Base-by-base conservation (phyloP, 192 early-diverging fungal species). In the Coemansia aciculifera region DNA sequence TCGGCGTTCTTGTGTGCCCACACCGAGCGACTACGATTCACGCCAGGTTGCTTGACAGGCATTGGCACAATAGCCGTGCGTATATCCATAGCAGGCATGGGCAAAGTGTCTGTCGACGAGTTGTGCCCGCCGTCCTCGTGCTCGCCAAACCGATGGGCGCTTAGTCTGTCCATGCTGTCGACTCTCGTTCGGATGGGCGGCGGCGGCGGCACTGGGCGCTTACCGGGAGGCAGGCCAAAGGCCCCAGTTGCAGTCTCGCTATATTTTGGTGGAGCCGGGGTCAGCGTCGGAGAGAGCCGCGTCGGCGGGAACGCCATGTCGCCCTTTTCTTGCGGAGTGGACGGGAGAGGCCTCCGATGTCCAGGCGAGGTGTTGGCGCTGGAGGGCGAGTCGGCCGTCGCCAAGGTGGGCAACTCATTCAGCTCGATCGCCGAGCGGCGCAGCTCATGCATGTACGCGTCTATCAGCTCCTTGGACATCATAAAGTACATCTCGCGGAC, bases 401-500 rank as follows among this genome's bases (percentile, higher is more conserved):
- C 3, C 6, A 37, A 2, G 0, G 32, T 12, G 13, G 54, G 8
- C 4, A 15, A 1, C 19, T 39, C 59, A 19, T 15, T 42, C 17
- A 40, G 34, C 11, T 68, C 57, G 2, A 17, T 31, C 0, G 69
- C 78, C 27, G 82, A 84, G 23, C 40, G 48, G 48, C 46, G 82
- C 68, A 84, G 48, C 64, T 75, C 73, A 10, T 38, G 40, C 74
- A 85, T 81, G 48, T 93, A 92, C 43, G 83, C 86, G 27, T 84
- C 79, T 12, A 90, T 88, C 17, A 93, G 83, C 43, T 87, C 74
- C 43, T 88, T 84, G 7, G 84, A 85, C n/a, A 86, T 84, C 78
- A 86, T 81, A 67, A 89, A 85, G 68, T 93, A 93, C 67, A 86
- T 87, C 5, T 81, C 74, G 32, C 80, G 85, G 46, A 90, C 86